Evolutionary conservation across 192 early-diverging fungal species (phyloP).

Genomic region (Piromyces sp.): DNA sequence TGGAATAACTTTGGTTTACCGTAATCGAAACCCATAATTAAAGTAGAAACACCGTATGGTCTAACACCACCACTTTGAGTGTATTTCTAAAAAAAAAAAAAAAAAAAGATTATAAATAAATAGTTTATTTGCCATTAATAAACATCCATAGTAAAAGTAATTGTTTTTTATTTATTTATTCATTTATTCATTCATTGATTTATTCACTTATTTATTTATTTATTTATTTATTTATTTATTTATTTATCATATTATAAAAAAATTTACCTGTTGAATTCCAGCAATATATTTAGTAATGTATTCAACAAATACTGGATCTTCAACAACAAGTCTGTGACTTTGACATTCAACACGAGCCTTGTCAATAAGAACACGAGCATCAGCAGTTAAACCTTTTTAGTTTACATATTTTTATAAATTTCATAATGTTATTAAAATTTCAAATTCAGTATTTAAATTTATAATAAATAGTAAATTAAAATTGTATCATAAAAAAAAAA

Average conservation of each 20-base stretch:
- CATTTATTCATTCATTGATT: too few relatives aligned
- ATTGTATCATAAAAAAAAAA: neutral
- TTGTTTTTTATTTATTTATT: too few relatives aligned
- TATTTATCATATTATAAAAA: too few relatives aligned
- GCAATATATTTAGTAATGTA: conserved; percentile 96
- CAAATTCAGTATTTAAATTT: too few relatives aligned
- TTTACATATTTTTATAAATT: too few relatives aligned
- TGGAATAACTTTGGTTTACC: conserved; percentile 86
- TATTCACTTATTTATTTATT: too few relatives aligned
- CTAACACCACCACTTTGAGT: conserved; percentile 96
- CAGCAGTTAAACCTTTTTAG: conserved; percentile 67
- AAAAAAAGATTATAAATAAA: too few relatives aligned
- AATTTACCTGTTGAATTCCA: conserved; percentile 82
- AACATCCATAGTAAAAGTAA: too few relatives aligned
- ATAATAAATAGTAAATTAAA: too few relatives aligned
- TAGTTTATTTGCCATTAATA: too few relatives aligned
- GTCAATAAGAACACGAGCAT: conserved; percentile 89
- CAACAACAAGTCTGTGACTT: conserved; percentile 88
- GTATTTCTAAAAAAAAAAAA: conserved; percentile 51
- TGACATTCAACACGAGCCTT: conserved; percentile 96
- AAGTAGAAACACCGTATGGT: conserved; percentile 93
- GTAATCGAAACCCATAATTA: conserved; percentile 84
- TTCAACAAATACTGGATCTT: conserved; percentile 92
- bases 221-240: too few relatives aligned
- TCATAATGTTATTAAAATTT: too few relatives aligned